These are phyloP conservation scores for Arachnomyces sp. DNA, from an alignment of 2,329 filamentous ascomycete genomes.

Conservation along the genomic window DNA sequence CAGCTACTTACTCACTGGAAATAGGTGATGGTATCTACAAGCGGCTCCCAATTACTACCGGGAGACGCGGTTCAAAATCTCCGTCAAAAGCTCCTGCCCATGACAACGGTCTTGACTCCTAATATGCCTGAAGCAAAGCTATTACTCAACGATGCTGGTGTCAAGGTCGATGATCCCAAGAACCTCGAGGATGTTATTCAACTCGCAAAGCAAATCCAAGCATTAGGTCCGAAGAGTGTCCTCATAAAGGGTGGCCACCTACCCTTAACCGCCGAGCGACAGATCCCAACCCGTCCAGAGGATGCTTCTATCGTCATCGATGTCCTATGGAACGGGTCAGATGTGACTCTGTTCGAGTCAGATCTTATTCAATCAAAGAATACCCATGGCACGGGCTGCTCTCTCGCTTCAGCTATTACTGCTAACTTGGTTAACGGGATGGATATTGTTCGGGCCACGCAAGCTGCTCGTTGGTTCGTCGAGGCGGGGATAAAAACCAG, in stretches of 20 bases:
- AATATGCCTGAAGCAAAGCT: conserved; percentile 43
- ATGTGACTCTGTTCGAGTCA: conserved; percentile 59
- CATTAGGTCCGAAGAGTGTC: conserved; percentile 69
- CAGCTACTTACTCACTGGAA: conserved; percentile 11
- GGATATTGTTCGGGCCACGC: conserved; percentile 44
- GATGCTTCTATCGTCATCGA: conserved; percentile 67
- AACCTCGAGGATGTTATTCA: conserved; percentile 59
- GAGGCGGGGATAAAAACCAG: conserved; percentile 55
- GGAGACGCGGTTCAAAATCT: conserved; percentile 34
- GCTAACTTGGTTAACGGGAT: conserved; percentile 51
- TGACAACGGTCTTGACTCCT: conserved; percentile 41
- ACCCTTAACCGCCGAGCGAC: conserved; percentile 61
- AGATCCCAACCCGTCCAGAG: conserved; percentile 49
- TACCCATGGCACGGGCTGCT: conserved; percentile 93
- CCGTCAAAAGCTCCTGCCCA: conserved; percentile 33
- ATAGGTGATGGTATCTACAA: conserved; percentile 73
- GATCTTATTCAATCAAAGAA: conserved; percentile 66
- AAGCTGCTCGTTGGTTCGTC: conserved; percentile 52
- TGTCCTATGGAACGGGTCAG: conserved; percentile 59
- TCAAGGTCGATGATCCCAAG: conserved; percentile 39
- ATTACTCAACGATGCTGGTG: conserved; percentile 35
- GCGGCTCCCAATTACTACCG: conserved; percentile 40
- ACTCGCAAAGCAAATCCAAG: conserved; percentile 59
- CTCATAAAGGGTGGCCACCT: conserved; percentile 85
- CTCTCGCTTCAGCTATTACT: conserved; percentile 69